Conservation (phyloP, 441 rosid species). For the Populus hybrid region DNA sequence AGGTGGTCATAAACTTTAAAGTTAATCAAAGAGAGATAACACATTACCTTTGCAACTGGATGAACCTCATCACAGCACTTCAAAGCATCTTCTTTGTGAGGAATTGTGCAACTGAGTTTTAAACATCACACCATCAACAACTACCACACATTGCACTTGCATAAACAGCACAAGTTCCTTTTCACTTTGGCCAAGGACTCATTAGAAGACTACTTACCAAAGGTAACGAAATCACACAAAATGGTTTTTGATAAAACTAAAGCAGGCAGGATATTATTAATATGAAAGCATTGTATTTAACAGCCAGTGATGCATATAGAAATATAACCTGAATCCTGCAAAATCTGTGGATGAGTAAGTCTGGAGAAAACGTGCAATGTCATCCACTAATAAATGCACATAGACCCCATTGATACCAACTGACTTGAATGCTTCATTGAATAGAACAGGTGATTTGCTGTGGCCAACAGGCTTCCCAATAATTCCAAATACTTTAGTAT, state of each 20-base stretch:
- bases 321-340: constrained; percentile 45
- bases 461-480: constrained; percentile 95
- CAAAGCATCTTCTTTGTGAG: constrained; percentile 89
- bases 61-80: constrained; percentile 83
- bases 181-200: neutral
- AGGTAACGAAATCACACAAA: constrained; percentile 6
- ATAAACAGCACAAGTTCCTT: neutral
- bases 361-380: constrained; percentile 40
- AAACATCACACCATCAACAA: neutral
- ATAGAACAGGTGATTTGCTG: constrained; percentile 85
- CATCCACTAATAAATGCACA: constrained; percentile 73
- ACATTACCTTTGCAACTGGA: constrained; percentile 75
- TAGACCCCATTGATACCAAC: constrained; percentile 70
- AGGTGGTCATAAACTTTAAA: neutral
- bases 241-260: neutral
- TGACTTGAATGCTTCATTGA: constrained; percentile 87
- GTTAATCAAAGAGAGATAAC: neutral
- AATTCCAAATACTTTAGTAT: constrained; percentile 83
- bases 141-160: neutral
- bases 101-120: constrained; percentile 68
- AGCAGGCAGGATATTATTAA: neutral
- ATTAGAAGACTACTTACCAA: neutral
- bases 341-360: constrained; percentile 51
- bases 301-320: constrained; percentile 7
- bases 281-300: neutral